Percentiles rank a stretch among this genome's conserved stretches.
Conservation (phyloP, 139 green algal genomes). For the Ettlia oleoabundans region DNA sequence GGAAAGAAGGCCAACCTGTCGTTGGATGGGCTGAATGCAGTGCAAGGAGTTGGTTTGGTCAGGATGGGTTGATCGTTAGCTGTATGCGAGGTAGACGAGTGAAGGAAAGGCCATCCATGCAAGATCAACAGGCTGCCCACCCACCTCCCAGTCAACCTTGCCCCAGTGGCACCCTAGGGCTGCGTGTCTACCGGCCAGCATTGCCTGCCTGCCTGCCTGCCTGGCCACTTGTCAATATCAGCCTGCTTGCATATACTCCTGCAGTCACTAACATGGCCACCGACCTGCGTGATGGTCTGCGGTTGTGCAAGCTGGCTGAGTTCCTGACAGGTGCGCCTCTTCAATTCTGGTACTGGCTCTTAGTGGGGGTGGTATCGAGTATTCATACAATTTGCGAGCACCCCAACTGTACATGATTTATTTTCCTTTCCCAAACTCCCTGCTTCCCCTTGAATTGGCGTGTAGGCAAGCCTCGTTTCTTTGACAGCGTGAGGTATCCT, state of each 20-base stretch:
- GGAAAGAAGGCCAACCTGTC: too few species aligned
- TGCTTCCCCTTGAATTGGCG: background rate
- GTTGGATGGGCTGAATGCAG: too few species aligned
- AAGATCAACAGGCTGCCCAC: too few species aligned
- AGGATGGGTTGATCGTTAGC: too few species aligned
- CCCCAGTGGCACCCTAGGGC: background rate
- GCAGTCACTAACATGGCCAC: constrained; percentile 57
- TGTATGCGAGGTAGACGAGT: too few species aligned
- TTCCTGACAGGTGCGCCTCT: constrained; percentile 66
- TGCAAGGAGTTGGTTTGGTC: too few species aligned
- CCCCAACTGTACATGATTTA: background rate
- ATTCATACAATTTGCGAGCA: too few species aligned
- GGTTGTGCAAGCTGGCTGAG: constrained; percentile 74
- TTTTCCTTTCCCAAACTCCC: background rate
- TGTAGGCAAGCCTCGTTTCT: constrained; percentile 28
- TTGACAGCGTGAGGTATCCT: constrained; percentile 49
- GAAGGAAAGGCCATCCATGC: too few species aligned
- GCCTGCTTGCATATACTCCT: too few species aligned
- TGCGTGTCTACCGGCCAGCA: background rate
- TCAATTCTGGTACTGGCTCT: too few species aligned
- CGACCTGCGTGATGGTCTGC: constrained; percentile 78
- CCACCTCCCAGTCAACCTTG: too few species aligned
- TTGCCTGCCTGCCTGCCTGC: background rate
- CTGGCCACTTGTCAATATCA: background rate
- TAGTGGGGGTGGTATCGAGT: too few species aligned